phyloP scores from a whole-genome alignment of 1,284 basidiomycete species.

The Dichomitus squalens region DNA sequence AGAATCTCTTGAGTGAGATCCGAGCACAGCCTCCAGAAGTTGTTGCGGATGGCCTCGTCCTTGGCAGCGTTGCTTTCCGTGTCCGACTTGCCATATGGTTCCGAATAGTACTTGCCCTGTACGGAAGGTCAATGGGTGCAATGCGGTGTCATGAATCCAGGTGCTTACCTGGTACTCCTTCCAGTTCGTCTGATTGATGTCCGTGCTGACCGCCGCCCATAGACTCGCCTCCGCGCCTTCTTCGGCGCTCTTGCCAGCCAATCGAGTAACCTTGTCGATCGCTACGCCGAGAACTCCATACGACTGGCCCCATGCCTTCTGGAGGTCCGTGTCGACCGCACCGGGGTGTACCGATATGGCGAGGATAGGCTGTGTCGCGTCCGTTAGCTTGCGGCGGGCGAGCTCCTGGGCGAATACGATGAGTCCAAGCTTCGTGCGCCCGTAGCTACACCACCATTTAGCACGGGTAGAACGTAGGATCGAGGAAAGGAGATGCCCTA shows the following conservation, averaged over 20 bases:
- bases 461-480: background rate
- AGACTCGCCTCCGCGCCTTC: conserved; percentile 36
- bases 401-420: conserved; percentile 31
- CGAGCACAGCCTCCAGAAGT: conserved; percentile 33
- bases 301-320: conserved; percentile 29
- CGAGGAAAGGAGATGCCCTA: conserved; percentile 4
- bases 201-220: conserved; percentile 34
- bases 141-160: background rate
- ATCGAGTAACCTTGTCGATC: conserved; percentile 25
- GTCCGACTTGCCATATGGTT: conserved; percentile 32
- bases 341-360: conserved; percentile 35
- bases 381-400: conserved; percentile 28
- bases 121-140: background rate
- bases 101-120: conserved; percentile 34
- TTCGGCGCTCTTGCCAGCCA: conserved; percentile 30
- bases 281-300: conserved; percentile 31
- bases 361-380: conserved; percentile 25
- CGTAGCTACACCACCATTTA: conserved; percentile 23
- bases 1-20: conserved; percentile 29
- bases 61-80: conserved; percentile 30
- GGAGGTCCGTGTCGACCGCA: conserved; percentile 34
- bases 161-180: conserved; percentile 32
- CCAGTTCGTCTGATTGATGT: conserved; percentile 34
- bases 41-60: conserved; percentile 26
- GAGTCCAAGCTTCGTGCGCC: conserved; percentile 32